Conservation (phyloP, 257 asterid species). For the Avicennia marina region DNA sequence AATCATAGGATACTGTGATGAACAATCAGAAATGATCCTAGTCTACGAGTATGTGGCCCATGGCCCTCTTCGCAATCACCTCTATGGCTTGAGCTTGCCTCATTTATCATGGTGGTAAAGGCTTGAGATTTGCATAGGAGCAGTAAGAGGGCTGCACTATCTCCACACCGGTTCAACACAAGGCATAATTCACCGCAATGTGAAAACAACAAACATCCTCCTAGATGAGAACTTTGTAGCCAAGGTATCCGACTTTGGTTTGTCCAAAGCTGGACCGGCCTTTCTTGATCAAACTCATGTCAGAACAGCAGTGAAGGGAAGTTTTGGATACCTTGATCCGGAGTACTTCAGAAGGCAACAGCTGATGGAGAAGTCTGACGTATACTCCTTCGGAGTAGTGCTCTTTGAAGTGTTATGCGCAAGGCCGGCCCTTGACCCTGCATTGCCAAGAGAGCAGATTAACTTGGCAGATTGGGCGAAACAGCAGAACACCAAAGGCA, state of each 20-base stretch:
- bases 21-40: conserved; percentile 77
- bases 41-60: conserved; percentile 83
- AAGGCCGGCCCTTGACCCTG: conserved; percentile 87
- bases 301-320: conserved; percentile 94
- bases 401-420: conserved; percentile 91
- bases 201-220: conserved; percentile 84
- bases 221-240: conserved; percentile 65
- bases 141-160: conserved; percentile 87
- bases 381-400: conserved; percentile 86
- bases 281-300: conserved; percentile 88
- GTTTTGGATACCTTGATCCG: conserved; percentile 92
- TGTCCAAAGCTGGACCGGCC: conserved; percentile 76
- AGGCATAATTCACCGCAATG: conserved; percentile 85
- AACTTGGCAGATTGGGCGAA: conserved; percentile 90
- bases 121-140: conserved; percentile 86
- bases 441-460: conserved; percentile 74
- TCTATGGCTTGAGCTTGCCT: conserved; percentile 55
- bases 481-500: conserved; percentile 61
- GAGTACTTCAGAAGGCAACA: conserved; percentile 93
- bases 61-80: conserved; percentile 84
- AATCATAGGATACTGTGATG: conserved; percentile 81
- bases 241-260: conserved; percentile 87
- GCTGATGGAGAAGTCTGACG: conserved; percentile 82
- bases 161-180: conserved; percentile 95
- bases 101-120: conserved; percentile 73